Conservation (phyloP, 1,139 yeast genomes). For the Zygoascus sp. region DNA sequence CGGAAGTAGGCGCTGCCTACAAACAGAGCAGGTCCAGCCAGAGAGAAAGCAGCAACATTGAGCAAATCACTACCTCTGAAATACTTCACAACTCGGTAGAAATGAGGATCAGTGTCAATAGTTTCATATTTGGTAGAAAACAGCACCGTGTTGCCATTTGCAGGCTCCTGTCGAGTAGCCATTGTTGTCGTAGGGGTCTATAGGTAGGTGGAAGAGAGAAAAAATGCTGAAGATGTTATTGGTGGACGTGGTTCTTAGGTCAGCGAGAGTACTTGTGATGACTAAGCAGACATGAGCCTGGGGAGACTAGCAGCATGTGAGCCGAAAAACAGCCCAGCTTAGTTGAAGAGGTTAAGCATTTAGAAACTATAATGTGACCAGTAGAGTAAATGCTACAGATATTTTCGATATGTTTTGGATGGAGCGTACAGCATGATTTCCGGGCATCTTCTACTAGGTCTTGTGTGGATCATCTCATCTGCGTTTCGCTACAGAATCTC, state of each 20-base stretch:
- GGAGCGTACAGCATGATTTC: too few relatives aligned
- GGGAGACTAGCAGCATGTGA: not conserved
- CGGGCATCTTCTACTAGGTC: too few relatives aligned
- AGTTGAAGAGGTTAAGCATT: too few relatives aligned
- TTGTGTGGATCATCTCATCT: too few relatives aligned
- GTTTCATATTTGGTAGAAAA: slow-evolving; percentile 37
- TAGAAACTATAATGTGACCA: too few relatives aligned
- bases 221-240: slow-evolving; percentile 7
- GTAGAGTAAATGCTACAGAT: too few relatives aligned
- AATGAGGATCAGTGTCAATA: slow-evolving; percentile 80
- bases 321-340: too few relatives aligned
- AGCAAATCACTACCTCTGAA: slow-evolving; percentile 66
- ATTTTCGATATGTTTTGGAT: too few relatives aligned
- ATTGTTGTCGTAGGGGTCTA: slow-evolving; percentile 1
- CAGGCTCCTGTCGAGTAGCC: slow-evolving; percentile 12
- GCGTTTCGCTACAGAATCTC: too few relatives aligned
- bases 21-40: slow-evolving; percentile 61
- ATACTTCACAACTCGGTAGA: slow-evolving; percentile 65
- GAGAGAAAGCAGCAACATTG: slow-evolving; percentile 58
- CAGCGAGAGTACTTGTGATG: not conserved
- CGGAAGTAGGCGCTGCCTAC: slow-evolving; percentile 52
- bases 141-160: slow-evolving; percentile 30
- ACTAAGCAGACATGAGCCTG: not conserved
- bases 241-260: slow-evolving; percentile 8
- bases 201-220: slow-evolving; percentile 3